Percentiles rank a stretch among this genome's conserved stretches.
Evolutionary conservation across 257 asterid species (phyloP).

Genomic region (Vinca minor): DNA sequence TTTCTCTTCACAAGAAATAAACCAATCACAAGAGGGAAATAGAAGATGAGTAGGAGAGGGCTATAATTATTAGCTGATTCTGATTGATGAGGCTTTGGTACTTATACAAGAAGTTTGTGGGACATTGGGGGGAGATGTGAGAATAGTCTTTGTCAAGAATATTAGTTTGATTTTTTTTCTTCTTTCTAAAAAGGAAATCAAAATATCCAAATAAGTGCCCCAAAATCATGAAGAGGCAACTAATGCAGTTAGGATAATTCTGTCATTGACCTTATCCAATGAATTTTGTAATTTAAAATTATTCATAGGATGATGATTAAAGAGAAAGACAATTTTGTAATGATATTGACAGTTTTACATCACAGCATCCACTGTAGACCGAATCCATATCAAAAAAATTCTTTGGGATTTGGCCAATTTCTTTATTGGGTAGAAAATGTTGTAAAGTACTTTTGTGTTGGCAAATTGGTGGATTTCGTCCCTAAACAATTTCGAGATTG

Average conservation of each 20-base stretch:
- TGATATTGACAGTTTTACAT: no score
- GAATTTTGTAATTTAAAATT: no score
- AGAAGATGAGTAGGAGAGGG: background rate
- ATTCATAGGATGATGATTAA: no score
- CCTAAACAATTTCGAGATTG: no score
- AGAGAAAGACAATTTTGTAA: no score
- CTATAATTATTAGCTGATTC: background rate
- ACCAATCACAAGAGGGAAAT: constrained; percentile 3
- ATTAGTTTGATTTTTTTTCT: constrained; percentile 5
- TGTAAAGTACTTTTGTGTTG: constrained; percentile 41
- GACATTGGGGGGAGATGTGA: constrained; percentile 6
- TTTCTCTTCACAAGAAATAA: constrained; percentile 20
- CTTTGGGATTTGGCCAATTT: constrained; percentile 30
- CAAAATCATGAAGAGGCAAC: constrained; percentile 44
- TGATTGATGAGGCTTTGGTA: constrained; percentile 1
- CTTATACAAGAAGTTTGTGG: constrained; percentile 19
- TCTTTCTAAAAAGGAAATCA: constrained; percentile 19
- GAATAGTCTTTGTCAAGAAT: constrained; percentile 13
- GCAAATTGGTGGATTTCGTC: no score
- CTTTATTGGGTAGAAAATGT: constrained; percentile 26
- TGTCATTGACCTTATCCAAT: no score
- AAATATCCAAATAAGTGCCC: constrained; percentile 26
- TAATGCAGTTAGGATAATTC: no score
- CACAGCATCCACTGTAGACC: no score
- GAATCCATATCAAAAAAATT: no score